Percentiles rank a stretch among this genome's conserved stretches.
Evolutionary conservation across 148 eudicot species (phyloP).

Genomic region (Polygonum maritimum): DNA sequence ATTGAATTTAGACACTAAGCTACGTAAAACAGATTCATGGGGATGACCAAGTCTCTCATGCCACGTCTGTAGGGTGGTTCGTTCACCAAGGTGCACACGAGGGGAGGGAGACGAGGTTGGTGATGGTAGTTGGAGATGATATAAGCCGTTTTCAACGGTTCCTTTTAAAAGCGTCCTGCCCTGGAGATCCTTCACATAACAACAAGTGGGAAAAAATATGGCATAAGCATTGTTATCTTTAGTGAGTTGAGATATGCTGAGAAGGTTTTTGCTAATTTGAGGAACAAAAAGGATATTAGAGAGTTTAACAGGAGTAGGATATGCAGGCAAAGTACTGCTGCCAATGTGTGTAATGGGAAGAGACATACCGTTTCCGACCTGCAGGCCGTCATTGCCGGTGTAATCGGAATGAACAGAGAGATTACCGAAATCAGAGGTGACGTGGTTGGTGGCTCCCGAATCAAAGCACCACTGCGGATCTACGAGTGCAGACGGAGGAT

Average conservation of each 20-base stretch:
- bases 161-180: neutral
- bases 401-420: neutral
- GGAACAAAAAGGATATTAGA: neutral
- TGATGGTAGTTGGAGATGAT: neutral
- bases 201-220: neutral
- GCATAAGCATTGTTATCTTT: neutral
- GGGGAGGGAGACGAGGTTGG: neutral
- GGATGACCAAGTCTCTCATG: neutral
- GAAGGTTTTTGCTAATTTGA: neutral
- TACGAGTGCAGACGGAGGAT: neutral
- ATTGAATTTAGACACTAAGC: neutral
- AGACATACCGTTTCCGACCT: neutral
- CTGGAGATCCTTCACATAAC: neutral
- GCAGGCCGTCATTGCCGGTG: neutral
- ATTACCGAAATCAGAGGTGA: too few species aligned
- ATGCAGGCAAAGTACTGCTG: neutral
- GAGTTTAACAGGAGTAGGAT: neutral
- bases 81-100: neutral
- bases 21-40: neutral
- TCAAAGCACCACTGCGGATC: neutral
- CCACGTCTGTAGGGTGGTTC: neutral
- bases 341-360: neutral
- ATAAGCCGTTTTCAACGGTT: neutral
- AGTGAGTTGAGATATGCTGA: neutral
- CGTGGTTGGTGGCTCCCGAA: too few species aligned